These are phyloP conservation scores for Calonectria hawksworthii DNA, from an alignment of 2,329 filamentous ascomycete species.

Conservation along the genomic window DNA sequence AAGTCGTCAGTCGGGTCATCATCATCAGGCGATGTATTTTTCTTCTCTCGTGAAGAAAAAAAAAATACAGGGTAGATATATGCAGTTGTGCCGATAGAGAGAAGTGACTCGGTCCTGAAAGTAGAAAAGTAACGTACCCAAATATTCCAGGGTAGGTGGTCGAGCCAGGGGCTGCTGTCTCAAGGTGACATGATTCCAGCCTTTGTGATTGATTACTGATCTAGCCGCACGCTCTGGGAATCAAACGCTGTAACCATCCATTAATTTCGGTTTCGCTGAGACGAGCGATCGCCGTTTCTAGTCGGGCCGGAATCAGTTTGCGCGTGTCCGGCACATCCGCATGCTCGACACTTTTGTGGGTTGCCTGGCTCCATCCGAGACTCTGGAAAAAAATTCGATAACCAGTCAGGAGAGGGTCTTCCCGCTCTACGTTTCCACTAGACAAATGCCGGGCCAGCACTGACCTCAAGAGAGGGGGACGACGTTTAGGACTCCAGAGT, in stretches of 20 bases:
- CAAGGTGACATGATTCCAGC: constrained; percentile 1
- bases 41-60: neutral
- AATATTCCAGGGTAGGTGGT: constrained; percentile 7
- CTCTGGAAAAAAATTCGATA: neutral
- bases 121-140: constrained; percentile 2
- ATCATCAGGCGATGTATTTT: neutral
- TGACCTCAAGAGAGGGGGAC: neutral
- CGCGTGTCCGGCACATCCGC: constrained; percentile 1
- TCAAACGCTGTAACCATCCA: constrained; percentile 12
- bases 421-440: neutral
- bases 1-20: constrained; percentile 12
- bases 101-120: neutral
- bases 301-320: constrained; percentile 7
- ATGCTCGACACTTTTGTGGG: neutral
- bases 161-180: constrained; percentile 6
- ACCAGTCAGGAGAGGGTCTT: neutral
- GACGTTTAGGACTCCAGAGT: neutral
- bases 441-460: neutral
- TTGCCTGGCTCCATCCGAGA: neutral
- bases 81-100: neutral
- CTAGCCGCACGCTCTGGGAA: too few relatives aligned
- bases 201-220: neutral
- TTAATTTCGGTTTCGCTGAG: neutral
- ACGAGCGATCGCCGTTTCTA: neutral
- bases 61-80: constrained; percentile 13